phyloP scores from a whole-genome alignment of 1,139 yeast species.

The Debaryomycetaceae sp. region DNA sequence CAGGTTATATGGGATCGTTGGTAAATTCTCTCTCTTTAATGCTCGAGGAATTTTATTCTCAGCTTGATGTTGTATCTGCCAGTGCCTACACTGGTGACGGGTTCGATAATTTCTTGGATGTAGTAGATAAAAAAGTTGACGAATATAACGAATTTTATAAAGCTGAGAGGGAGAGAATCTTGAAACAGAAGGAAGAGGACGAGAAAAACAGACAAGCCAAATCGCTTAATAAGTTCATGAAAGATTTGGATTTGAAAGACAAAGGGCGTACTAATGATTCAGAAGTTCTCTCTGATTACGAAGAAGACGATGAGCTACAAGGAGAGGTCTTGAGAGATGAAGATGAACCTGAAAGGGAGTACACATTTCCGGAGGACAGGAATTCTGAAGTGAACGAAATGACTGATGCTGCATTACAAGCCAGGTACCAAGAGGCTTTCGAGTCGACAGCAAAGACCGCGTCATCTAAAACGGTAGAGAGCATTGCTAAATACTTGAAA shows the following conservation, averaged over 20 bases:
- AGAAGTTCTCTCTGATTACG: constrained; percentile 71
- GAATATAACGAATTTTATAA: constrained; percentile 84
- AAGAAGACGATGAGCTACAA: constrained; percentile 53
- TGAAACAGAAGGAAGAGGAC: constrained; percentile 72
- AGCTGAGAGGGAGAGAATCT: constrained; percentile 80
- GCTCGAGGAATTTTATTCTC: constrained; percentile 94
- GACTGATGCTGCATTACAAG: constrained; percentile 55
- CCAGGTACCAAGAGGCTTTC: constrained; percentile 69
- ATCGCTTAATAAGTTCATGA: constrained; percentile 70
- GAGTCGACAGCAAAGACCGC: constrained; percentile 61
- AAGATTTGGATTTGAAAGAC: constrained; percentile 70
- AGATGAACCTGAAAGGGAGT: constrained; percentile 65
- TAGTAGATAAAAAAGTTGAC: constrained; percentile 81
- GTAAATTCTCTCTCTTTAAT: constrained; percentile 93
- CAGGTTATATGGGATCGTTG: constrained; percentile 92
- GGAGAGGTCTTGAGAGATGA: constrained; percentile 66
- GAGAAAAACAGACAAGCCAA: constrained; percentile 72
- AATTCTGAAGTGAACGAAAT: constrained; percentile 53
- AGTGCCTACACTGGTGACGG: constrained; percentile 93
- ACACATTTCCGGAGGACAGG: constrained; percentile 73
- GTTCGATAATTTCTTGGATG: constrained; percentile 80
- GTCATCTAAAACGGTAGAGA: constrained; percentile 65
- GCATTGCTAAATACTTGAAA: constrained; percentile 62
- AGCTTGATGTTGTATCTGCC: constrained; percentile 86
- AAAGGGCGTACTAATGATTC: constrained; percentile 32